Evolutionary conservation across 345 rosid genomes (phyloP), one percentile per base, ranked within the genome.

Genomic region (Turnera subulata): DNA sequence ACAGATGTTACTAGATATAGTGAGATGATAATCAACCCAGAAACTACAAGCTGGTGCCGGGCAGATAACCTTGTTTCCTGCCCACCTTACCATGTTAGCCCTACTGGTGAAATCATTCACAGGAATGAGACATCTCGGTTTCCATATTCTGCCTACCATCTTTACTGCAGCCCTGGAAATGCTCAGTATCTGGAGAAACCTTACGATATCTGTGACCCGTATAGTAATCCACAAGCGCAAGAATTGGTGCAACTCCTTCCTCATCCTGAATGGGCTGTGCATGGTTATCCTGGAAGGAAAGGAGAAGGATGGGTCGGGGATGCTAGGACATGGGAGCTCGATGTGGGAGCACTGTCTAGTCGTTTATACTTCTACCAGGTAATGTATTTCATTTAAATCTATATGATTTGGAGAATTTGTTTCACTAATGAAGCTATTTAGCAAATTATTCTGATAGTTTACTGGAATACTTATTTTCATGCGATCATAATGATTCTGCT

Each of bases 1-100:
- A 67, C 72, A 25, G 72, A 67, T 67, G 66, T 67, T 14, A 67
- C 72, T 13, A 54, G 72, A 67, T 67, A 67, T 50, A 67, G 65
- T 33, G 72, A 67, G 56, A 67, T 67, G 72, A 60, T 67, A 24
- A 61, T 67, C 25, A 67, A 67, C 54, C 65, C 72, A 10, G 33
- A 60, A 8, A 55, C 72, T 10, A 39, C 65, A 46, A 60, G 43
- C 50, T 67, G 72, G 72, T 67, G 72, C 45, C 55, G 61, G 26
- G 56, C 72, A 9, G 50, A 67, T 55, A 60, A 60, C 53, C 33
- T 60, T n/a, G 56, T 46, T 38, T 53, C 64, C 56, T 67, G 72
- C 55, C 72, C 72, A 2, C 72, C 72, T 39, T 67, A 60, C 50
- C 72, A 67, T 54, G 64, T 59, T 20, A 59, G 60, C 39, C 37